phyloP scores from a whole-genome alignment of 2,329 filamentous ascomycete species.

The Pyricularia pennisetigena region DNA sequence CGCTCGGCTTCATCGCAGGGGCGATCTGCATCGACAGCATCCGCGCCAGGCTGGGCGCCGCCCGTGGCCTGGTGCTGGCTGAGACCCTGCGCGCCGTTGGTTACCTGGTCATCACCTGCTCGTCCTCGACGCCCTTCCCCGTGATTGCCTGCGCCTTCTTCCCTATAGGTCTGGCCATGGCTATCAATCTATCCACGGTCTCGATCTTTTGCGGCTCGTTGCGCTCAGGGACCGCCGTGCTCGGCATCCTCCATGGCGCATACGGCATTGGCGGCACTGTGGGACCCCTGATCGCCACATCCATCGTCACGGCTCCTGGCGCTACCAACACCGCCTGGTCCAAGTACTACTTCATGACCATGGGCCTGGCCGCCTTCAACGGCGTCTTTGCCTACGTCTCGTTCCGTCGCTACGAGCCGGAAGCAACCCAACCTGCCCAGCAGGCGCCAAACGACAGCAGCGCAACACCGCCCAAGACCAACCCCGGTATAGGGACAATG shows the following conservation, averaged over 20 bases:
- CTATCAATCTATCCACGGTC: constrained; percentile 43
- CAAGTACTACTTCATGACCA: constrained; percentile 60
- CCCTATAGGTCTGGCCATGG: constrained; percentile 50
- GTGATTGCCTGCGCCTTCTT: constrained; percentile 60
- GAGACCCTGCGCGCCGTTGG: constrained; percentile 47
- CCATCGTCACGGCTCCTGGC: constrained; percentile 50
- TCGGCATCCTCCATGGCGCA: constrained; percentile 56
- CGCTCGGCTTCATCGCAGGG: constrained; percentile 64
- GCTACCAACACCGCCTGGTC: constrained; percentile 43
- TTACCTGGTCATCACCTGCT: constrained; percentile 55
- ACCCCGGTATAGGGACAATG: constrained; percentile 43
- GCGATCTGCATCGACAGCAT: constrained; percentile 60
- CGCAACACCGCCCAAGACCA: constrained; percentile 16
- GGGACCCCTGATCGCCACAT: constrained; percentile 66
- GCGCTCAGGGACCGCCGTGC: constrained; percentile 39
- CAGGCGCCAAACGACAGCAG: constrained; percentile 15
- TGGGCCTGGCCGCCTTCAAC: constrained; percentile 48
- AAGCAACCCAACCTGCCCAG: constrained; percentile 21
- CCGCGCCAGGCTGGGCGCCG: constrained; percentile 52
- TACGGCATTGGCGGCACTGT: constrained; percentile 58
- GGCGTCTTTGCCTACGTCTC: constrained; percentile 52
- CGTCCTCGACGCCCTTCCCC: constrained; percentile 60
- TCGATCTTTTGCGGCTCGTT: constrained; percentile 35
- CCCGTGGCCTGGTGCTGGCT: constrained; percentile 50
- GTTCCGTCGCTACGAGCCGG: constrained; percentile 61